Conservation (phyloP, 2,329 filamentous ascomycete species). For the Cladosporium sp. region DNA sequence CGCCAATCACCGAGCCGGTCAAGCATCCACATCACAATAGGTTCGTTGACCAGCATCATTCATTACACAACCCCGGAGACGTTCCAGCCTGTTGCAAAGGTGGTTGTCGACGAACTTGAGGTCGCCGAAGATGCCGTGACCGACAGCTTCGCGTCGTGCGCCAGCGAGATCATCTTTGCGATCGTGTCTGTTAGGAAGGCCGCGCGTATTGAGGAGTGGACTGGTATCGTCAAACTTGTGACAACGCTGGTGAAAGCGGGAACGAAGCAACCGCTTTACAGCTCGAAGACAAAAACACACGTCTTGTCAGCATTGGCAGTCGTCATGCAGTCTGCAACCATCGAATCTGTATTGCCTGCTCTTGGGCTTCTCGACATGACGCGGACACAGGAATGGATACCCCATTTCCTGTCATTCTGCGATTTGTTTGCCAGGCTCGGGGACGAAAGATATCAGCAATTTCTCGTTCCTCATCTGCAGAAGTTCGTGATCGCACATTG, state of each 20-base stretch:
- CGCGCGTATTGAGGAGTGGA: conserved; percentile 69
- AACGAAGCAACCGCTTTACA: conserved; percentile 10
- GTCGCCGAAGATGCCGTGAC: conserved; percentile 32
- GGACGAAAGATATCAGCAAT: conserved; percentile 66
- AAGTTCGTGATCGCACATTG: conserved; percentile 75
- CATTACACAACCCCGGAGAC: conserved; percentile 75
- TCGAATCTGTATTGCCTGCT: conserved; percentile 71
- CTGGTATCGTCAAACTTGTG: conserved; percentile 50
- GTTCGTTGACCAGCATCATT: conserved; percentile 73
- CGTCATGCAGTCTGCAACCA: conserved; percentile 68
- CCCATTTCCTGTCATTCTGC: conserved; percentile 81
- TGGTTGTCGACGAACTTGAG: conserved; percentile 52
- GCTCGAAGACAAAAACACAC: conserved; percentile 36
- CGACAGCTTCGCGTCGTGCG: conserved; percentile 38
- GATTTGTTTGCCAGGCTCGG: conserved; percentile 73
- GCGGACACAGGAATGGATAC: conserved; percentile 60
- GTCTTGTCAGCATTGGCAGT: conserved; percentile 54
- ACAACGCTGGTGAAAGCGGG: conserved; percentile 28
- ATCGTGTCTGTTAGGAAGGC: conserved; percentile 79
- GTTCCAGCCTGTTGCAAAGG: conserved; percentile 64
- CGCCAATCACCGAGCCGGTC: conserved; percentile 21
- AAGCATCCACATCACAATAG: conserved; percentile 61
- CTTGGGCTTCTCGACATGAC: conserved; percentile 63
- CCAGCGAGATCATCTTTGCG: conserved; percentile 58
- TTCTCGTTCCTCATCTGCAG: conserved; percentile 79